These are phyloP conservation scores for Populus trichocarpa DNA, from an alignment of 441 rosid species.

Conservation along the genomic window DNA sequence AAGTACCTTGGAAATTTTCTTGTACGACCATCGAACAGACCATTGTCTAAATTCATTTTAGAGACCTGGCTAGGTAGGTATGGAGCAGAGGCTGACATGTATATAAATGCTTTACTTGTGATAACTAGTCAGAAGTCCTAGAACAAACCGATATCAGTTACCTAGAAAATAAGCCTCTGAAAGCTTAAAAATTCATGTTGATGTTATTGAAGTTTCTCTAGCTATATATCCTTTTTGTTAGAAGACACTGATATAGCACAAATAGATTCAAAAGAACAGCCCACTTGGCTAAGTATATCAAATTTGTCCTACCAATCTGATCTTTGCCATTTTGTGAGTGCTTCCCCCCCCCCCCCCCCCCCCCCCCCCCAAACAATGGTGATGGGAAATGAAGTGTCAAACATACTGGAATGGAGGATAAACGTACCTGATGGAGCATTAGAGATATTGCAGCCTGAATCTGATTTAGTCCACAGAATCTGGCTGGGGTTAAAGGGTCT, in stretches of 20 bases:
- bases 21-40: neutral
- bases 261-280: neutral
- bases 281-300: no score
- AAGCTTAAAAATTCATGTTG: neutral
- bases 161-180: neutral
- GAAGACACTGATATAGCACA: neutral
- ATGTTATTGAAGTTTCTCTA: neutral
- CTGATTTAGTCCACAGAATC: conserved; percentile 11
- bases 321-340: no score
- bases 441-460: conserved; percentile 30
- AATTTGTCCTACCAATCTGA: conserved; percentile 1
- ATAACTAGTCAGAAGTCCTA: neutral
- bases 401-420: conserved; percentile 46
- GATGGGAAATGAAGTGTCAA: conserved; percentile 23
- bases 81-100: neutral
- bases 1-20: neutral
- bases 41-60: neutral
- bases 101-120: conserved; percentile 1
- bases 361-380: neutral
- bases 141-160: neutral
- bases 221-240: neutral
- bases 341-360: no score
- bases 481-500: conserved; percentile 20
- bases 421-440: conserved; percentile 40
- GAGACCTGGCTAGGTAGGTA: neutral